Percentiles rank a stretch among this genome's conserved stretches.
phyloP scores from a whole-genome alignment of 2,329 filamentous ascomycete genomes.

The Microdochium paspali region DNA sequence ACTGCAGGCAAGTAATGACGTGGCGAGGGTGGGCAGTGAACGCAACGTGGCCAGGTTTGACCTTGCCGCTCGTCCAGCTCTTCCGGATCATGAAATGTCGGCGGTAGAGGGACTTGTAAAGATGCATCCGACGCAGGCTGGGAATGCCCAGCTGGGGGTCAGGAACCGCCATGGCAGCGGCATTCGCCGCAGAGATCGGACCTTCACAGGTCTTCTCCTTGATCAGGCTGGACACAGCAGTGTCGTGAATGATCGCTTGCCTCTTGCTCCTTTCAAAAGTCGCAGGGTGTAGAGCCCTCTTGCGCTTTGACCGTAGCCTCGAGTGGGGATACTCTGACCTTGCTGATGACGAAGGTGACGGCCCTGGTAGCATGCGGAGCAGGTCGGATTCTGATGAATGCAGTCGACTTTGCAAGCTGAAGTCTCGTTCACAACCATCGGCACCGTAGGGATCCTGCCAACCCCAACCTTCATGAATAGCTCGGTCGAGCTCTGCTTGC shows the following conservation, averaged over 20 bases:
- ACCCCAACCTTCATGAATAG: constrained; percentile 88
- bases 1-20: constrained; percentile 95
- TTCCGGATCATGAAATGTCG: constrained; percentile 84
- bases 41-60: constrained; percentile 83
- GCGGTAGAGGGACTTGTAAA: constrained; percentile 94
- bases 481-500: constrained; percentile 72
- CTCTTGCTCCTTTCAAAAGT: constrained; percentile 43
- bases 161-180: constrained; percentile 73
- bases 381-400: constrained; percentile 45
- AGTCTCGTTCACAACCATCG: constrained; percentile 70
- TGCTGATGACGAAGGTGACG: constrained; percentile 12
- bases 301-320: constrained; percentile 43
- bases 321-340: constrained; percentile 30
- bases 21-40: constrained; percentile 95
- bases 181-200: constrained; percentile 76
- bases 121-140: constrained; percentile 72
- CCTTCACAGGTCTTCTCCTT: constrained; percentile 57
- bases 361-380: constrained; percentile 16
- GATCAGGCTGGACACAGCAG: constrained; percentile 6
- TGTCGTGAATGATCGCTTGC: constrained; percentile 38
- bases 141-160: constrained; percentile 73
- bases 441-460: constrained; percentile 82
- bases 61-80: constrained; percentile 81
- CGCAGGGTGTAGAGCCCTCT: constrained; percentile 38
- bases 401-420: constrained; percentile 50